Evolutionary conservation across 768 basidiomycete species (phyloP).

Genomic region (Tephrocybe sp.): DNA sequence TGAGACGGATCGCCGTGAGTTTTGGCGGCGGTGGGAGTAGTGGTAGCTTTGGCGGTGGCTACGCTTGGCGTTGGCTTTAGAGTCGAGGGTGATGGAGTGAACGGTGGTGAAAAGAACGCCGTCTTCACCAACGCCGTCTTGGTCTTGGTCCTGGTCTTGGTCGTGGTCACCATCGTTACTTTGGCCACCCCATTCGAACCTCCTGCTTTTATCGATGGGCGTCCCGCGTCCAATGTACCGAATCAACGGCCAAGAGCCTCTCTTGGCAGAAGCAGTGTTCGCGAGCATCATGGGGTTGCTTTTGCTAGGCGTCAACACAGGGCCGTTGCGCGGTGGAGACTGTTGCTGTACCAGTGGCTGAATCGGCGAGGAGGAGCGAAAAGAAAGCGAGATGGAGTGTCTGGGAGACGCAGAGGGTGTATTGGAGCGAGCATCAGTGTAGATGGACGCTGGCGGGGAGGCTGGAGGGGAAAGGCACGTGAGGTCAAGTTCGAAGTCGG

Average conservation of each 20-base stretch:
- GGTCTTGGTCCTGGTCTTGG: slow-evolving; percentile 30
- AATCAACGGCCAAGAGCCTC: slow-evolving; percentile 45
- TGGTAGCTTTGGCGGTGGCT: too few relatives aligned
- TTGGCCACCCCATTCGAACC: slow-evolving; percentile 45
- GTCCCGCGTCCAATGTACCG: slow-evolving; percentile 49
- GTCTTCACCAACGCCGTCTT: slow-evolving; percentile 42
- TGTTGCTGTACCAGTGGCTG: slow-evolving; percentile 21
- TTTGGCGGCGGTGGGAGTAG: too few relatives aligned
- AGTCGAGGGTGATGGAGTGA: slow-evolving; percentile 42
- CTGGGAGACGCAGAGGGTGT: slow-evolving; percentile 32
- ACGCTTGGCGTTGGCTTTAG: slow-evolving; percentile 23
- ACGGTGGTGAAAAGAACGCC: slow-evolving; percentile 41
- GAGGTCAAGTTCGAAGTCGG: slow-evolving; percentile 47
- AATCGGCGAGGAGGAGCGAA: slow-evolving; percentile 33
- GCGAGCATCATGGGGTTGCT: slow-evolving; percentile 27
- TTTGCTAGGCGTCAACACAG: too few relatives aligned
- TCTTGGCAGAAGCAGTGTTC: slow-evolving; percentile 26
- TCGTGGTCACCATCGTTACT: slow-evolving; percentile 32
- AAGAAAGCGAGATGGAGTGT: slow-evolving; percentile 34
- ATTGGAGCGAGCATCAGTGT: slow-evolving; percentile 30
- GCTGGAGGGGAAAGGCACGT: slow-evolving; percentile 41
- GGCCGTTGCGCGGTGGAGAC: too few relatives aligned
- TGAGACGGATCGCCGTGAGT: slow-evolving; percentile 33
- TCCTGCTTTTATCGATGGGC: slow-evolving; percentile 42
- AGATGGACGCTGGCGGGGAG: slow-evolving; percentile 38